phyloP scores from a whole-genome alignment of 176 grass and related monocot species.

The Ensete glaucum region DNA sequence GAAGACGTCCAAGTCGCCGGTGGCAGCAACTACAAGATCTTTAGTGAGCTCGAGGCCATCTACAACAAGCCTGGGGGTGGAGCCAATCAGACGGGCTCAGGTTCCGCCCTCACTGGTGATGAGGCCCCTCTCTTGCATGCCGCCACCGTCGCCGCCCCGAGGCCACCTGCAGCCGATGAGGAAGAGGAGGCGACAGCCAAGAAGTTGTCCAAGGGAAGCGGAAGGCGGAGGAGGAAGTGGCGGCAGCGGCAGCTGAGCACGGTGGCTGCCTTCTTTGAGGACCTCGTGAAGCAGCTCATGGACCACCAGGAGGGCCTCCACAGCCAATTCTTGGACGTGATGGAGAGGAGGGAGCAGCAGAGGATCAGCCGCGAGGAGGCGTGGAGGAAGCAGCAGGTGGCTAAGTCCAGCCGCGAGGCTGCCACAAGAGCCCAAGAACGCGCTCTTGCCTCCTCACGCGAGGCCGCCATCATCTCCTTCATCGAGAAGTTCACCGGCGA shows the following conservation, averaged over 20 bases:
- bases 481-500: constrained; percentile 89
- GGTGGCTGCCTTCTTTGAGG: constrained; percentile 73
- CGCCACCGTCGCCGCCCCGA: not conserved
- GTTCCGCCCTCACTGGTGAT: constrained; percentile 19
- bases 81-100: constrained; percentile 7
- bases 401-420: constrained; percentile 62
- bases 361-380: constrained; percentile 57
- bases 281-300: constrained; percentile 73
- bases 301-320: constrained; percentile 96
- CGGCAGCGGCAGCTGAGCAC: constrained; percentile 17
- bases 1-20: not conserved
- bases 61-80: constrained; percentile 16
- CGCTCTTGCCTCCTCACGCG: constrained; percentile 55
- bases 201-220: constrained; percentile 8
- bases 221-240: constrained; percentile 6
- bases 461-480: constrained; percentile 74
- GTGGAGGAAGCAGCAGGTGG: constrained; percentile 77
- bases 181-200: constrained; percentile 8
- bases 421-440: constrained; percentile 52
- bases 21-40: constrained; percentile 21
- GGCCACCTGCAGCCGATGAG: not conserved
- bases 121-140: constrained; percentile 7
- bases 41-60: constrained; percentile 27
- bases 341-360: constrained; percentile 82
- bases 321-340: constrained; percentile 70